Evolutionary conservation across 495 filamentous ascomycete genomes (phyloP), one percentile per base, ranked within the genome.

Genomic region (Lepraria neglecta): DNA sequence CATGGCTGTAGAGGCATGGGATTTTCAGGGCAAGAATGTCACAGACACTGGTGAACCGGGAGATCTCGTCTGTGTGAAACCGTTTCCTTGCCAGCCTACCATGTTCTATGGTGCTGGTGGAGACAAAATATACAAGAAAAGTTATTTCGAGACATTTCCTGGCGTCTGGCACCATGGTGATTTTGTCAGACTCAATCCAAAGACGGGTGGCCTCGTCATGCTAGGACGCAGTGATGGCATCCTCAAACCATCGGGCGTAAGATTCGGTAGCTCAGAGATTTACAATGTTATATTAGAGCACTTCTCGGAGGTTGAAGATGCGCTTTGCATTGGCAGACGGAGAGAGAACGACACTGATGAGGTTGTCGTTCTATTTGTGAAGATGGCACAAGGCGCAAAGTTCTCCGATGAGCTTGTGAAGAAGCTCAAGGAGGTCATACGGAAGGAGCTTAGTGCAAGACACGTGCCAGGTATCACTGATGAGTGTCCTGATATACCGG

Each of bases 121-220:
- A n/a, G 76, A 80, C 12, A 79, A 81, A 24, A 84, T 87, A 67
- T 97, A 97, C 73, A 78, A 78, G 47, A 83, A 81, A 55, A 88
- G 84, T 66, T 98, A 98, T 72, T 98, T 98, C 66, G 88, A 92
- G 59, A 80, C 82, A 14, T 96, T 96, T 67, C 78, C 77, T 3
- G 74, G 74, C 2, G 75, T 95, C 28, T 97, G 92, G 94, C 91
- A 96, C 71, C 94, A 98, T 69, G 94, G 94, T 3, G 94, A 98
- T 70, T 97, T 96, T 68, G 82, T 96, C 15, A 82, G 87, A 28
- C 77, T 96, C 65, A 84, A 89, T 66, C 81, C 83, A 0, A 64
- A 77, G 19, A 92, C 89, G 0, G 86, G 89, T 12, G 91, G 91
- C 0, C 71, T 96, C 58, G 73, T 86, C 46, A 94, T 97, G 91